Percentiles rank a stretch among this genome's conserved stretches.
These are phyloP conservation scores for Fagopyrum tataricum DNA, from an alignment of 148 eudicot species.

Conservation along the genomic window DNA sequence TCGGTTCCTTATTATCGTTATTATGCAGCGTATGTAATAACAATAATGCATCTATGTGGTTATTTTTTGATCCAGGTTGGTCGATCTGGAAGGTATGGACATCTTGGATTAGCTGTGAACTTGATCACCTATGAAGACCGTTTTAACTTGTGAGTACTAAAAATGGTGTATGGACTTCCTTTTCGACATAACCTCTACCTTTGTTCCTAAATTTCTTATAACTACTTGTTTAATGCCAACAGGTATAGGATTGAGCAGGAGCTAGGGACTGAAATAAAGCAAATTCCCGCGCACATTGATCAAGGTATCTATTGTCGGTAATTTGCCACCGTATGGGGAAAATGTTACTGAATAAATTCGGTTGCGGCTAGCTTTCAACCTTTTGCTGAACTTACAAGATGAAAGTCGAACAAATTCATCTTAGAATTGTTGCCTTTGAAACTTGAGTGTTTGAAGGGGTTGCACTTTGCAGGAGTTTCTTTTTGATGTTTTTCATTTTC, in stretches of 20 bases:
- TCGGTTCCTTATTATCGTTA: not conserved
- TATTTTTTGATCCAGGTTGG: conserved; percentile 50
- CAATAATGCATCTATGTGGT: not conserved
- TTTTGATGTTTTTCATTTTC: not conserved
- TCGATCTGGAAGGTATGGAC: conserved; percentile 91
- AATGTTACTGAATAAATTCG: not conserved
- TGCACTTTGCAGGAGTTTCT: not conserved
- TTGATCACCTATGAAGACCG: conserved; percentile 88
- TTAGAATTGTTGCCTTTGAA: not conserved
- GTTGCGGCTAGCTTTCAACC: not conserved
- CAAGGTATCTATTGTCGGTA: conserved; percentile 77
- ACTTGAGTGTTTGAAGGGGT: not conserved
- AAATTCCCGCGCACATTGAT: conserved; percentile 89
- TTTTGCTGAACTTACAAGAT: not conserved
- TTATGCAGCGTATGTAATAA: not conserved
- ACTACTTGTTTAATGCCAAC: not conserved
- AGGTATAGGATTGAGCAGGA: conserved; percentile 95
- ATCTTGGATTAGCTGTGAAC: conserved; percentile 91
- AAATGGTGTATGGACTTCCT: not conserved
- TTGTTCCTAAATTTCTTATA: not conserved
- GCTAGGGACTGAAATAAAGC: conserved; percentile 93
- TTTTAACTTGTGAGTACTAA: conserved; percentile 56
- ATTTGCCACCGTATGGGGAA: conserved; percentile 5
- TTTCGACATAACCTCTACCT: not conserved
- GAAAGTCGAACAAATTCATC: not conserved